Conservation (phyloP, 1,139 yeast genomes). For the Scheffersomyces lignicola region DNA sequence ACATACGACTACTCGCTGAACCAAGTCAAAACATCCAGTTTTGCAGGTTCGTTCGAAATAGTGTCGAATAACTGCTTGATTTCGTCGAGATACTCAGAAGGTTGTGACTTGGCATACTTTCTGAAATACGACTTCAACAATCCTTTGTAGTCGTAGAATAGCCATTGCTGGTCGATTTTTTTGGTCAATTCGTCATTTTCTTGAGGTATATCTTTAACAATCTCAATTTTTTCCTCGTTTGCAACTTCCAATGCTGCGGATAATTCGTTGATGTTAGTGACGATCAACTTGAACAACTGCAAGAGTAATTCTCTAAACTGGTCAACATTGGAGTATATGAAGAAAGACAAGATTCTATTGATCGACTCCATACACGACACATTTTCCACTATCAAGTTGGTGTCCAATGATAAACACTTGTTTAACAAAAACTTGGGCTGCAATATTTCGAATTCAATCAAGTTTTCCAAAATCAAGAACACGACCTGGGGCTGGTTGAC, state of each 20-base stretch:
- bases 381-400: slow-evolving; percentile 40
- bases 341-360: slow-evolving; percentile 30
- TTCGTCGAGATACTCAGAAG: slow-evolving; percentile 21
- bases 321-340: slow-evolving; percentile 2
- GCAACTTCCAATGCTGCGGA: slow-evolving; percentile 23
- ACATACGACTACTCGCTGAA: slow-evolving; percentile 11
- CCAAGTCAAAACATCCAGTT: slow-evolving; percentile 32
- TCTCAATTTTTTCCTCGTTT: slow-evolving; percentile 23
- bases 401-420: slow-evolving; percentile 38
- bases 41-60: slow-evolving; percentile 27
- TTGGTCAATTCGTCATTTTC: slow-evolving; percentile 17
- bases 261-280: slow-evolving; percentile 35
- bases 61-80: slow-evolving; percentile 19
- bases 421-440: slow-evolving; percentile 41
- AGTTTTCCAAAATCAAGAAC: slow-evolving; percentile 64
- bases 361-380: slow-evolving; percentile 50
- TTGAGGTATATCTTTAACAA: slow-evolving; percentile 26
- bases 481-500: slow-evolving; percentile 80
- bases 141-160: slow-evolving; percentile 45
- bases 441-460: slow-evolving; percentile 53
- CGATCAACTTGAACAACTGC: slow-evolving; percentile 35
- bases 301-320: slow-evolving; percentile 26
- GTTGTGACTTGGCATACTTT: slow-evolving; percentile 23
- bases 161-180: slow-evolving; percentile 41
- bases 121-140: slow-evolving; percentile 43